Percentiles rank a stretch among this genome's conserved stretches.
phyloP scores from a whole-genome alignment of 768 basidiomycete species.

The Pisolithus sp. region DNA sequence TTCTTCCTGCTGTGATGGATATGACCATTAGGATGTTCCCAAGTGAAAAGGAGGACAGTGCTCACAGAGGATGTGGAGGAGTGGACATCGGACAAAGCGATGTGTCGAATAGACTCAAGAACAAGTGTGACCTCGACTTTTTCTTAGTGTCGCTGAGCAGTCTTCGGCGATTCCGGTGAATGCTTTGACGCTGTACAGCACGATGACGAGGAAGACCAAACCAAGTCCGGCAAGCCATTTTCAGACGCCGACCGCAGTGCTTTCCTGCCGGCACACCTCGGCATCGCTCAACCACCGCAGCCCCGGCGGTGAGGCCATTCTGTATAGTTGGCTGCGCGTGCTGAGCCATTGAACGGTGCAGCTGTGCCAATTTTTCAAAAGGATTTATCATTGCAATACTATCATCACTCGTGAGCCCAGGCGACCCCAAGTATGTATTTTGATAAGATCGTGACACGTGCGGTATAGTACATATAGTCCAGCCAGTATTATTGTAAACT shows the following conservation, averaged over 20 bases:
- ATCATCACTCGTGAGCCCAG: no score
- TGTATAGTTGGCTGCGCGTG: no score
- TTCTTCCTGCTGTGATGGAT: conserved; percentile 46
- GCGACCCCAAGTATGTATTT: no score
- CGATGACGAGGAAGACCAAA: conserved; percentile 9
- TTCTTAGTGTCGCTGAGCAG: not conserved
- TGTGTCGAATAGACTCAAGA: not conserved
- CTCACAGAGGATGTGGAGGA: conserved; percentile 23
- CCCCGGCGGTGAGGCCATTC: no score
- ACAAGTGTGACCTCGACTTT: not conserved
- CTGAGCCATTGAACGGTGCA: no score
- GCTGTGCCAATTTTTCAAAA: no score
- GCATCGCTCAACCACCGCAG: conserved; percentile 5
- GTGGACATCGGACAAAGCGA: conserved; percentile 20
- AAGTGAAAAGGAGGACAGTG: not conserved
- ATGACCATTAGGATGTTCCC: conserved; percentile 8
- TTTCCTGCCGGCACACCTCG: conserved; percentile 10
- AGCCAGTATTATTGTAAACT: no score
- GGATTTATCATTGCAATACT: no score
- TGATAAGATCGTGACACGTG: no score
- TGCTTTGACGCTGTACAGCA: conserved; percentile 6
- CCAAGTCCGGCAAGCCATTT: conserved; percentile 11
- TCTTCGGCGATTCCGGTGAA: not conserved
- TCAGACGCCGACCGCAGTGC: conserved; percentile 24
- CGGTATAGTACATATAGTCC: no score